Conservation (phyloP, 2,329 filamentous ascomycete genomes). For the Hypoxylon sp. region DNA sequence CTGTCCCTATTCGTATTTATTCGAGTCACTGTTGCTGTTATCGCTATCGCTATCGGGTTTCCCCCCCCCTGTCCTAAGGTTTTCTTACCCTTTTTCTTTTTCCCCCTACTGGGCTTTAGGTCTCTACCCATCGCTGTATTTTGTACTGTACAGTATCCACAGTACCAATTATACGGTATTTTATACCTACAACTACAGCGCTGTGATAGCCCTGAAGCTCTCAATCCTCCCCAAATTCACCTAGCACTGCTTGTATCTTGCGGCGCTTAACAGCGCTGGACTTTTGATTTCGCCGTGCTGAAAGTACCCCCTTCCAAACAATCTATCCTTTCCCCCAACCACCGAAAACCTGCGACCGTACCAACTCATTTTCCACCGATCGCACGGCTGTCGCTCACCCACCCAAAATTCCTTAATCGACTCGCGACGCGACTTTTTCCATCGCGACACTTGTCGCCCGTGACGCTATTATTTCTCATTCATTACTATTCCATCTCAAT, state of each 20-base stretch:
- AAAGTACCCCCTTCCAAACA: conserved; percentile 15
- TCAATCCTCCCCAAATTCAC: conserved; percentile 13
- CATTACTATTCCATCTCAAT: conserved; percentile 59
- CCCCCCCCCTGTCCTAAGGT: not conserved
- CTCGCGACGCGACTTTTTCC: conserved; percentile 62
- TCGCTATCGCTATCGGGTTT: conserved; percentile 24
- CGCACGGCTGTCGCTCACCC: conserved; percentile 54
- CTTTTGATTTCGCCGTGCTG: conserved; percentile 18
- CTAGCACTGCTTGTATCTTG: not conserved
- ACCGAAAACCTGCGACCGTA: conserved; percentile 42
- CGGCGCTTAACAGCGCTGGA: conserved; percentile 21
- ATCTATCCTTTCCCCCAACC: conserved; percentile 44
- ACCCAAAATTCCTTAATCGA: conserved; percentile 54
- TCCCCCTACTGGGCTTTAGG: not conserved
- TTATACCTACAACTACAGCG: conserved; percentile 1
- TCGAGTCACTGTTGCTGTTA: not conserved
- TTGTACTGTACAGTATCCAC: conserved; percentile 13
- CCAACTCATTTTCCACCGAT: conserved; percentile 53
- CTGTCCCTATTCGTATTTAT: conserved; percentile 5
- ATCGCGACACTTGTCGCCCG: conserved; percentile 59
- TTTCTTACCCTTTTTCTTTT: not conserved
- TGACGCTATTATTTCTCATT: conserved; percentile 59
- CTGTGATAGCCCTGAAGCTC: conserved; percentile 8
- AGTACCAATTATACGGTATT: conserved; percentile 22
- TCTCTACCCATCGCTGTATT: not conserved